These are phyloP conservation scores for Solanum paucissectum DNA, from an alignment of 257 asterid species.

Conservation along the genomic window DNA sequence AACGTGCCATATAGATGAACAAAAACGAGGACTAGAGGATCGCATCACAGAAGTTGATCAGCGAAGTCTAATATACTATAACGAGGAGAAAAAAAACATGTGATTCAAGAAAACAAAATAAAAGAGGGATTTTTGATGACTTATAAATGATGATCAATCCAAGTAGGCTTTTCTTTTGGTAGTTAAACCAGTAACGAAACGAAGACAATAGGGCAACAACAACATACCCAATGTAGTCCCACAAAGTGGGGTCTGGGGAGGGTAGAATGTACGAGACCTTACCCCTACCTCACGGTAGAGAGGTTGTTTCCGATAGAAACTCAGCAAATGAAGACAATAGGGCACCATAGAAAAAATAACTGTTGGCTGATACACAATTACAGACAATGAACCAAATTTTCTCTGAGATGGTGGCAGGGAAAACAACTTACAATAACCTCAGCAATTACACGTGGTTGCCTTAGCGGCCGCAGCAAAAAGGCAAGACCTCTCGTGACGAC, in stretches of 20 bases:
- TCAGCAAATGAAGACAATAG: not conserved
- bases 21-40: not conserved
- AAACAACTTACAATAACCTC: slow-evolving; percentile 55
- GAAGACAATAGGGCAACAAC: not conserved
- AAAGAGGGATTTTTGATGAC: not conserved
- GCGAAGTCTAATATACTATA: not conserved
- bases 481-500: slow-evolving; percentile 55
- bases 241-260: not conserved
- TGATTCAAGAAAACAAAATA: not conserved
- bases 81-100: not conserved
- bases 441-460: slow-evolving; percentile 84
- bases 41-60: not conserved
- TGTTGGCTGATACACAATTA: not conserved
- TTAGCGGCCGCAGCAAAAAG: slow-evolving; percentile 42
- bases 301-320: not conserved
- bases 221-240: not conserved
- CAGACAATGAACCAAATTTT: not conserved
- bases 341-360: not conserved
- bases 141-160: not conserved
- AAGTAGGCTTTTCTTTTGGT: not conserved
- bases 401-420: not conserved
- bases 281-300: not conserved
- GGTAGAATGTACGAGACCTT: not conserved
- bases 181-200: not conserved
- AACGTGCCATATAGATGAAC: not conserved